Conservation (phyloP, 495 filamentous ascomycete genomes). For the Durotheca rogersii region DNA sequence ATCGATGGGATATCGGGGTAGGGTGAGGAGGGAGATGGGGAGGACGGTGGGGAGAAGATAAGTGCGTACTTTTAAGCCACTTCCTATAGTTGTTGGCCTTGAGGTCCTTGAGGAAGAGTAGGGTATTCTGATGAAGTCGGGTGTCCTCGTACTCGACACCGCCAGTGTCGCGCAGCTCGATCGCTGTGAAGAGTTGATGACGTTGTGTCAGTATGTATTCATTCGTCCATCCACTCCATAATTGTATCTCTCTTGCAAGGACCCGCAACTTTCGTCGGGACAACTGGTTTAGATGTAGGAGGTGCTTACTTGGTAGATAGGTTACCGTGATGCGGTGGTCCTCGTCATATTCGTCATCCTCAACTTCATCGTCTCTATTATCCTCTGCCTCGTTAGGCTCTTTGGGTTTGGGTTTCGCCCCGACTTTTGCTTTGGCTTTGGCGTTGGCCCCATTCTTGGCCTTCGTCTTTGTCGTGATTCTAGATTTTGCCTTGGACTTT, state of each 20-base stretch:
- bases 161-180: slow-evolving; percentile 62
- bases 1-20: too few relatives aligned
- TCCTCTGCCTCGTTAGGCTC: slow-evolving; percentile 19
- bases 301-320: slow-evolving; percentile 60
- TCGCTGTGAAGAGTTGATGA: slow-evolving; percentile 3
- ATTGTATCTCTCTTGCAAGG: too few relatives aligned
- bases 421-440: slow-evolving; percentile 4
- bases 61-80: slow-evolving; percentile 72
- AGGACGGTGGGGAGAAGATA: too few relatives aligned
- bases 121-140: slow-evolving; percentile 76
- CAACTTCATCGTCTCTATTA: slow-evolving; percentile 30
- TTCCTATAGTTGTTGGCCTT: slow-evolving; percentile 74
- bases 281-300: too few relatives aligned
- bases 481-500: neutral
- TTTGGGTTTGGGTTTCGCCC: slow-evolving; percentile 17
- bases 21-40: too few relatives aligned
- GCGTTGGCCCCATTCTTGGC: neutral
- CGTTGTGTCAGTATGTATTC: slow-evolving; percentile 12
- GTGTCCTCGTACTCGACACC: slow-evolving; percentile 66
- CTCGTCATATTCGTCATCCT: slow-evolving; percentile 40
- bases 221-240: too few relatives aligned
- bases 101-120: slow-evolving; percentile 74
- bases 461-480: neutral
- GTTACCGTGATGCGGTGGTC: slow-evolving; percentile 42
- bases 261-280: too few relatives aligned